These are phyloP conservation scores for Chenopodium formosanum DNA, from an alignment of 148 eudicot genomes.

Conservation along the genomic window DNA sequence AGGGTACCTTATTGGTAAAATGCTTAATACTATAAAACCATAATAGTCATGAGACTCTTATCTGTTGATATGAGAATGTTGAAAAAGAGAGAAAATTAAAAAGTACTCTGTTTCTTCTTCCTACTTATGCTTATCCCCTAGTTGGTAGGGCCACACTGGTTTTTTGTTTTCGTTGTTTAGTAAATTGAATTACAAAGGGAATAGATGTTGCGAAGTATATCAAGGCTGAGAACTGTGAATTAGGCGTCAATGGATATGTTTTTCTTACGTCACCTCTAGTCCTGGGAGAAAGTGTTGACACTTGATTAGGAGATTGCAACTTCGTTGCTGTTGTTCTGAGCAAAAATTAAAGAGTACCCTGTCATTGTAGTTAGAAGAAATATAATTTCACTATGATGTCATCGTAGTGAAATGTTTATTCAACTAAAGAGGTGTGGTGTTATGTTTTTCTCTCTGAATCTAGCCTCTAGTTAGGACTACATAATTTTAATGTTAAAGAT, in stretches of 20 bases:
- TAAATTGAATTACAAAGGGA: background rate
- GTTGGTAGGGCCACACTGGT: background rate
- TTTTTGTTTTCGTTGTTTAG: background rate
- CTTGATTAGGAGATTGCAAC: background rate
- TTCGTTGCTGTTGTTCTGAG: background rate
- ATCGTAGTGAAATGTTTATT: background rate
- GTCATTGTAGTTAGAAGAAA: background rate
- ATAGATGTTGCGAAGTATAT: background rate
- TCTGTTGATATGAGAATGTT: background rate
- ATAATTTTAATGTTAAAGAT: background rate
- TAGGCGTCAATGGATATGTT: background rate
- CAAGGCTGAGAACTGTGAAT: background rate
- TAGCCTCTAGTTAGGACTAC: background rate
- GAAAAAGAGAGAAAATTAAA: no score
- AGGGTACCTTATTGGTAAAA: background rate
- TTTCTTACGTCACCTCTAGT: background rate
- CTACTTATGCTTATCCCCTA: background rate
- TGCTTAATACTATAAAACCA: background rate
- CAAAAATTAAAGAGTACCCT: background rate
- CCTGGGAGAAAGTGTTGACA: background rate
- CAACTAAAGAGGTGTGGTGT: background rate
- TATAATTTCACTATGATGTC: background rate
- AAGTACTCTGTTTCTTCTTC: background rate
- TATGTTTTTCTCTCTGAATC: background rate
- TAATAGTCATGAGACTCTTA: background rate